Base-by-base conservation (phyloP, 331 rosid species). In the Quercus tomentella region DNA sequence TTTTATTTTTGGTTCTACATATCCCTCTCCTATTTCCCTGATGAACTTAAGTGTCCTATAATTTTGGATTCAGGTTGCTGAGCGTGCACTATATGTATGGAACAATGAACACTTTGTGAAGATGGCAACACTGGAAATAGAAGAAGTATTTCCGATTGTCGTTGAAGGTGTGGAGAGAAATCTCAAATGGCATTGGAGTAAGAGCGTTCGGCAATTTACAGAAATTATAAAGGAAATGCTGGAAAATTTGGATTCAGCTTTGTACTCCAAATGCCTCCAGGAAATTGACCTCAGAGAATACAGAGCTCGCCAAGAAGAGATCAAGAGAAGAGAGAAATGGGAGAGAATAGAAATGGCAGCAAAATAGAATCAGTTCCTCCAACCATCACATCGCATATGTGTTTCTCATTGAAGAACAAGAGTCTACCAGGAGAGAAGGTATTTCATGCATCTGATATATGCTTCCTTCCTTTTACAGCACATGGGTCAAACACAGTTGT, bases 11-110 rank as follows among this genome's bases (percentile, higher is more conserved):
- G 15, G 69, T 62, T 62, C 7, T 63, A 7, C 43, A 15, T 22
- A 5, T 58, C 25, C 30, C 65, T 58, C 5, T n/a, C 28, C 16
- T n/a, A 14, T 63, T 63, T 49, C 55, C 41, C 70, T 16, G 41
- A 28, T 6, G 41, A 30, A 2, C n/a, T 49, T 14, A 0, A 7
- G 7, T 16, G 5, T 66, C 45, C 25, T 57, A 18, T 54, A 3
- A 76, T 62, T 25, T 76, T 65, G 62, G 45, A 4, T 41, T 70
- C 69, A 92, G 97, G 97, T 95, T 52, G 98, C 97, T 0, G 97
- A 95, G 84, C 84, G 98, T 5, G 97, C 98, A 0, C 89, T 95
- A 0, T 90, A 88, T 74, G 81, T 92, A 7, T 91, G 97, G 98
- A 95, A 90, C 90, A 92, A 89, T 57, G 97, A 92, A 83, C 92